Evolutionary conservation across 306 rosid genomes (phyloP), one percentile per base, ranked within the genome.

Genomic region (Pterocarpus santalinus): DNA sequence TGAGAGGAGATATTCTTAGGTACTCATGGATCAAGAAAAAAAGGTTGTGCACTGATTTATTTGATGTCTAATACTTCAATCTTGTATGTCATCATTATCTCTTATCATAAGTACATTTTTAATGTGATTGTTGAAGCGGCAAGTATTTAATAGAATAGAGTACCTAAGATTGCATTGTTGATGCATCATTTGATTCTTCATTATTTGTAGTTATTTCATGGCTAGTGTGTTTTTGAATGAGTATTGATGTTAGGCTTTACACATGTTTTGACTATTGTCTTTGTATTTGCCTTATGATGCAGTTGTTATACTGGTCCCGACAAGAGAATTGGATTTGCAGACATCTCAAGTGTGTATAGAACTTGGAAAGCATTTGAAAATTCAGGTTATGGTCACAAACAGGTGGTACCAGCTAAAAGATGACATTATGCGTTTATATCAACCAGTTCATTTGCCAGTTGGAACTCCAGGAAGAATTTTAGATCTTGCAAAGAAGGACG

Each of bases 291-390:
- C 47, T 11, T 82, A 76, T 72, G 66, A 22, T 81, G 73, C 90
- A 95, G 99, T 87, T 89, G 97, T 95, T 80, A 95, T 95, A 79
- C 90, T 95, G 58, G 99, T 95, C 83, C 99, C 99, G 61, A 95
- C 99, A 62, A 89, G 99, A 56, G 99, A 95, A 81, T 65, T 95
- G 87, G 99, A 98, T 82, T 92, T 95, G 88, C 99, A 95, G 87
- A 95, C 99, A 66, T 95, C 99, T 46, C 99, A 95, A 93, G 99
- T 95, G 57, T 95, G 99, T 71, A 95, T 93, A 88, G 99, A 95
- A 88, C 91, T 95, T 5, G 99, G 96, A 80, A 95, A 95, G 78
- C 95, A 95, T 89, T 90, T 95, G 91, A 75, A 91, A 41, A 91
- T 95, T 83, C 96, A 95, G 87, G 97, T 95, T 63, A 95, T 95